Evolutionary conservation across 129 eudicot genomes (phyloP), one percentile per base, ranked within the genome.

Genomic region (Escallonia rubra): DNA sequence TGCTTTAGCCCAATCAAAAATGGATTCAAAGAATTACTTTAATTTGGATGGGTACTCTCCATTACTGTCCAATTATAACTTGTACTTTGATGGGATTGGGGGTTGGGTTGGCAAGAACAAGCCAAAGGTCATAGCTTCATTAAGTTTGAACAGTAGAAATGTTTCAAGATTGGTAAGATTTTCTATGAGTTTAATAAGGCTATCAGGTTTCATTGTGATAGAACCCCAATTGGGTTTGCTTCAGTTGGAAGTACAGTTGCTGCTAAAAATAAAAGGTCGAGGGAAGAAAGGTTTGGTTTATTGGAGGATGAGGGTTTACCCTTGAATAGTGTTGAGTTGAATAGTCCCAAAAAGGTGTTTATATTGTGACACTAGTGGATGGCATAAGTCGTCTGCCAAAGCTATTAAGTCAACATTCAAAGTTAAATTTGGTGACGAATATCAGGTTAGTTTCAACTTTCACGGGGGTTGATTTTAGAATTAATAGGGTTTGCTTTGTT

Each of bases 361-460:
- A 93, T 93, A 67, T 83, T 93, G 90, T 66, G 99, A 93, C 63
- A 93, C 99, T 11, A 96, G 99, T 64, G 99, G 99, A 13, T 96
- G 99, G 47, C 99, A 93, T 57, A 59, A 95, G 66, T 96, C 99
- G 67, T 93, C 99, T 9, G 96, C 99, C 40, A 96, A 93, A 71
- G 99, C 99, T 12, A 89, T 93, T 63, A 93, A 79, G 73, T 82
- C 92, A 67, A 90, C 99, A 43, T 93, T 93, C 70, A 59, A 78
- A 57, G 86, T 86, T 69, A 86, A 84, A 59, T 93, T 78, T 74
- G 96, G 99, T 57, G 96, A 93, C 65, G 85, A 86, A 23, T 93
- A 93, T 57, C 83, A 89, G 99, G 99, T 91, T 59, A 4, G 59
- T 70, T 66, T 63, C 52, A n/a, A 41, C 64, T 39, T 39, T 57